Evolutionary conservation across 73 alveolate genomes (phyloP).

Genomic region (Tetrahymena malaccensis): DNA sequence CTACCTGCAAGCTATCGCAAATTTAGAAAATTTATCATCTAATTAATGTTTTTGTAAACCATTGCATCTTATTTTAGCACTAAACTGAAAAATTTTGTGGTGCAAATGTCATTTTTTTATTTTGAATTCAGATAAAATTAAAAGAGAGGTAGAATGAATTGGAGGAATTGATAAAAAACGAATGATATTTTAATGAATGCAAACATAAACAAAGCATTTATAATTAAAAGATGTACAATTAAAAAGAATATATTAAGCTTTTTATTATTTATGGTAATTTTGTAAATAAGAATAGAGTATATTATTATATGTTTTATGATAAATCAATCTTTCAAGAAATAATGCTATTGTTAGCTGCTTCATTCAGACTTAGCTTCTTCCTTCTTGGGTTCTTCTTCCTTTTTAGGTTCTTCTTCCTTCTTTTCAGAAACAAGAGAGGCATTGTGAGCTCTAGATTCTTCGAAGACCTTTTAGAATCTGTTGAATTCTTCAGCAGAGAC

Average conservation of each 20-base stretch:
- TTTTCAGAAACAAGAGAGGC: neutral
- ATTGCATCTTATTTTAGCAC: too few species aligned
- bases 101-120: too few species aligned
- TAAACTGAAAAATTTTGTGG: too few species aligned
- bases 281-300: neutral
- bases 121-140: neutral
- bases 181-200: neutral
- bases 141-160: neutral
- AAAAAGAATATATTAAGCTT: neutral
- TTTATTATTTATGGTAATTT: neutral
- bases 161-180: neutral
- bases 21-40: too few species aligned
- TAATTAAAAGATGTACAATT: neutral
- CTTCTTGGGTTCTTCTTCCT: constrained; percentile 48
- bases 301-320: too few species aligned
- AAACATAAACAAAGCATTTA: neutral
- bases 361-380: constrained; percentile 1
- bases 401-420: constrained; percentile 60
- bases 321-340: neutral
- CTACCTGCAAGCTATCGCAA: too few species aligned
- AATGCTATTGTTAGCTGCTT: neutral
- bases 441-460: constrained; percentile 46
- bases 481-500: constrained; percentile 58
- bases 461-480: constrained; percentile 53
- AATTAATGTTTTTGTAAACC: too few species aligned